Evolutionary conservation across 78 protist genomes (phyloP), one percentile per base, ranked within the genome.

Genomic region (Capsaspora owczarzaki): DNA sequence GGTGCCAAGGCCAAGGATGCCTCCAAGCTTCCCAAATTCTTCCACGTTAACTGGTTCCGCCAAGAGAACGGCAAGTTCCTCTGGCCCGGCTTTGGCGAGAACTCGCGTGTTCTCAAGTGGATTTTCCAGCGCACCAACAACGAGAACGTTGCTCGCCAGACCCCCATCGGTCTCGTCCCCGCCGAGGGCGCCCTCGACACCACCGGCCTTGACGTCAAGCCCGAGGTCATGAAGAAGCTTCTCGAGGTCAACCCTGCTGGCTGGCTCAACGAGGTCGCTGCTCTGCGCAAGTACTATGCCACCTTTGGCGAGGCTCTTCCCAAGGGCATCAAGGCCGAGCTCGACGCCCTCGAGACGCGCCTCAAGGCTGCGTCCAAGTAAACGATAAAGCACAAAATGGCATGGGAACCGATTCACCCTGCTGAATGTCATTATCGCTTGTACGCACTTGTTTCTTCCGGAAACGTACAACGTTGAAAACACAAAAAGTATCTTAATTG

Each of bases 81-180:
- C 23, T 94, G 97, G 97, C 94, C 95, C 27, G 97, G 97, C 3
- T 94, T 90, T 51, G 93, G 92, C 42, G 94, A 94, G 31, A 94
- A 94, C 74, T 61, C 83, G 37, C 89, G 97, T 19, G 94, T 94
- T 2, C 51, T 94, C 37, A 56, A 86, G 86, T 94, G 97, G 97
- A 69, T 91, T 44, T 87, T 74, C 47, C 88, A 90, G 43, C 83
- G 90, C 63, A 75, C 84, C 49, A 84, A 84, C 44, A 83, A 61
- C 68, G 80, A 84, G 46, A 88, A 29, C 51, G 60, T 61, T 19
- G 89, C 86, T 23, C 44, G 43, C 4, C 23, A 53, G 43, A 78
- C 89, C 8, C 82, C 93, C 46, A 86, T 90, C 56, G 93, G 93
- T 35, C 74, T 41, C 38, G 75, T 87, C 23, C 93, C 93, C 12